A percentile compares a stretch with the other conserved stretches of the same genome.
phyloP scores from a whole-genome alignment of 768 basidiomycete genomes.

The Chalciporus pseudorubinellus region DNA sequence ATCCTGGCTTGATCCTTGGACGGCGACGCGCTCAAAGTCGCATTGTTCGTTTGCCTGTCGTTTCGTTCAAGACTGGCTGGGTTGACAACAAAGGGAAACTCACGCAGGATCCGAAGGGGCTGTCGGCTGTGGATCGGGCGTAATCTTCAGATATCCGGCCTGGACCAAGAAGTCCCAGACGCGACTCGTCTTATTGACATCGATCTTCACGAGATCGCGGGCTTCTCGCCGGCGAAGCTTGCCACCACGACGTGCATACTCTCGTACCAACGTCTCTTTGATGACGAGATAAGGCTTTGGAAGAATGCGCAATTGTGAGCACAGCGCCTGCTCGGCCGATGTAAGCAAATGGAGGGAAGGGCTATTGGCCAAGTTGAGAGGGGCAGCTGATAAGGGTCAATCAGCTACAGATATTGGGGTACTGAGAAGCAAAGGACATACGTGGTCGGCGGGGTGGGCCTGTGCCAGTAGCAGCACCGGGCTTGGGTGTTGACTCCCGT shows the following conservation, averaged over 20 bases:
- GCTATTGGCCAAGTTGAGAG: conserved; percentile 89
- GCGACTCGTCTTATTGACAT: conserved; percentile 87
- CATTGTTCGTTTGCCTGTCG: conserved; percentile 13
- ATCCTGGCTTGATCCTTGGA: conserved; percentile 25
- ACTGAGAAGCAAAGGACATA: conserved; percentile 24
- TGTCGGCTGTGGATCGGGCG: conserved; percentile 44
- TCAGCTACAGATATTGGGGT: background rate
- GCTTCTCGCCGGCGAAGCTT: conserved; percentile 87
- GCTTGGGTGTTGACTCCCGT: conserved; percentile 57
- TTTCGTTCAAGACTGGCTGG: background rate
- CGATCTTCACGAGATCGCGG: conserved; percentile 86
- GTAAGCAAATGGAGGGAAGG: conserved; percentile 89
- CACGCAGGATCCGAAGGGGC: conserved; percentile 38
- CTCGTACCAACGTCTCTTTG: conserved; percentile 92
- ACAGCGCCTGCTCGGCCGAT: conserved; percentile 81
- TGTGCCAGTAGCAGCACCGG: conserved; percentile 32
- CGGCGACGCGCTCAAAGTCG: conserved; percentile 21
- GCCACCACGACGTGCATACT: conserved; percentile 87
- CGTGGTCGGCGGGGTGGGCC: conserved; percentile 43
- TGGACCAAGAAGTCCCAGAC: conserved; percentile 94
- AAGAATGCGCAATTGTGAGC: conserved; percentile 84
- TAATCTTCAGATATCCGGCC: conserved; percentile 76
- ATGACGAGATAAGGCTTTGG: conserved; percentile 95
- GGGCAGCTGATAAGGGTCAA: conserved; percentile 39
- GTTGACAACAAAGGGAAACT: conserved; percentile 8